These are phyloP conservation scores for Cystofilobasidium bisporidii DNA, from an alignment of 768 basidiomycete species.

Conservation along the genomic window DNA sequence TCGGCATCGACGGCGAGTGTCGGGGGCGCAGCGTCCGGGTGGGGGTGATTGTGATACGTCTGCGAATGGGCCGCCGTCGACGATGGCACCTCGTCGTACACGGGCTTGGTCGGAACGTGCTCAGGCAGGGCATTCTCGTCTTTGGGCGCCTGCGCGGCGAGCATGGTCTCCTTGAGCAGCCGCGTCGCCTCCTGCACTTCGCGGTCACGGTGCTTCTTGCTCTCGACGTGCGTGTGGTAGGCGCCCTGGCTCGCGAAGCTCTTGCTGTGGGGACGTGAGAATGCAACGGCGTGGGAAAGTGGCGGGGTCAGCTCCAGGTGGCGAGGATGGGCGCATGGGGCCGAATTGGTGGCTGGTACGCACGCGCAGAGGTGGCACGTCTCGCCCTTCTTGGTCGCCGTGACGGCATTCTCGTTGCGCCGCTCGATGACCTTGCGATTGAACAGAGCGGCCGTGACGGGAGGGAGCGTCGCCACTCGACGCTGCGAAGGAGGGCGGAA, in stretches of 20 bases:
- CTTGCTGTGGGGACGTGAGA: constrained; percentile 52
- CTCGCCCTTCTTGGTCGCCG: constrained; percentile 38
- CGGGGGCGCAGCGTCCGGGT: constrained; percentile 13
- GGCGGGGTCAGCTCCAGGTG: not conserved
- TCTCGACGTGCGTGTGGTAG: constrained; percentile 73
- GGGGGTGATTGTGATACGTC: constrained; percentile 5
- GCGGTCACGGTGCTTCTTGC: constrained; percentile 78
- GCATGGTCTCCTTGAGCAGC: constrained; percentile 30
- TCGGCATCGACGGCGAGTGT: constrained; percentile 34
- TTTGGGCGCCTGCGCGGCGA: constrained; percentile 20
- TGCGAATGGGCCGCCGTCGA: constrained; percentile 16
- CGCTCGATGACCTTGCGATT: constrained; percentile 80
- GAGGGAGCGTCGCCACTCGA: constrained; percentile 77
- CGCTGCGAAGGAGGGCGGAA: constrained; percentile 43
- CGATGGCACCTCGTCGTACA: constrained; percentile 24
- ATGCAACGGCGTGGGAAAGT: constrained; percentile 3
- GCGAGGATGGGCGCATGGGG: not conserved
- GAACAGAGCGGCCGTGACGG: constrained; percentile 66
- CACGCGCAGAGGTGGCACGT: constrained; percentile 27
- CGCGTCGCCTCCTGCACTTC: constrained; percentile 47
- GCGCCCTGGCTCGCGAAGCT: constrained; percentile 80
- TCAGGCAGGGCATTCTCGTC: constrained; percentile 4
- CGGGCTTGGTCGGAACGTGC: constrained; percentile 9
- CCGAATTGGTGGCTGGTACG: not conserved
- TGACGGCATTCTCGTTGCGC: constrained; percentile 61